Percentiles rank a stretch among this genome's conserved stretches.
Conservation (phyloP, 139 green algal species). For the Spirogloea muscicola region DNA sequence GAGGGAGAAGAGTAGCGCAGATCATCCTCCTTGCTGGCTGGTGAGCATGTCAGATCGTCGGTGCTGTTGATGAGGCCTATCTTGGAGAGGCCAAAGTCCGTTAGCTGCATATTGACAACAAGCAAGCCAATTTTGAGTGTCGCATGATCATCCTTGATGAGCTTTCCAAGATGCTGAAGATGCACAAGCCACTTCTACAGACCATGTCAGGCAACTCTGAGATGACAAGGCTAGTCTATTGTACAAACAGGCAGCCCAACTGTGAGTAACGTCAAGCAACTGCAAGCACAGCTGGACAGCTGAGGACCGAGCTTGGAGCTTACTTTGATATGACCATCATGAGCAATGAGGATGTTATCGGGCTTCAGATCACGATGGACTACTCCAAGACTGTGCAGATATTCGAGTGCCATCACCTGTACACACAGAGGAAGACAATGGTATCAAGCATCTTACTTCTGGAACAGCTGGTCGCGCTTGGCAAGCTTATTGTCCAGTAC, state of each 20-base stretch:
- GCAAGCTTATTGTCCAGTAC: too few species aligned
- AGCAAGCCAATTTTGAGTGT: background rate
- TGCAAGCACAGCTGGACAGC: too few species aligned
- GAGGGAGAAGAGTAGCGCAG: background rate
- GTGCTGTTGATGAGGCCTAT: slow-evolving; percentile 65
- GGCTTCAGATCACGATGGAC: slow-evolving; percentile 95
- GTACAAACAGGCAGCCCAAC: too few species aligned
- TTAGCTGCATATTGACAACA: slow-evolving; percentile 34
- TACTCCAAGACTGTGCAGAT: slow-evolving; percentile 86
- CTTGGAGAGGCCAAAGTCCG: slow-evolving; percentile 66
- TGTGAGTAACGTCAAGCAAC: too few species aligned
- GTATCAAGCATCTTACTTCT: too few species aligned
- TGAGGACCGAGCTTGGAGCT: too few species aligned
- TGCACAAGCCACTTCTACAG: background rate
- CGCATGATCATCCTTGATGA: background rate
- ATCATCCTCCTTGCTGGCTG: too few species aligned
- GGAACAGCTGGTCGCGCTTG: too few species aligned
- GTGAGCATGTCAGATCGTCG: slow-evolving; percentile 3
- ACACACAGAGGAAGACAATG: slow-evolving; percentile 8
- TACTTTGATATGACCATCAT: slow-evolving; percentile 86
- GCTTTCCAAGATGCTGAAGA: background rate
- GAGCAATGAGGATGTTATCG: slow-evolving; percentile 91
- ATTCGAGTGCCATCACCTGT: slow-evolving; percentile 86
- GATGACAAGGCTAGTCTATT: too few species aligned
- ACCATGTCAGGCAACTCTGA: background rate